phyloP scores from a whole-genome alignment of 2,329 filamentous ascomycete species.

The Paecilomyces sp. region DNA sequence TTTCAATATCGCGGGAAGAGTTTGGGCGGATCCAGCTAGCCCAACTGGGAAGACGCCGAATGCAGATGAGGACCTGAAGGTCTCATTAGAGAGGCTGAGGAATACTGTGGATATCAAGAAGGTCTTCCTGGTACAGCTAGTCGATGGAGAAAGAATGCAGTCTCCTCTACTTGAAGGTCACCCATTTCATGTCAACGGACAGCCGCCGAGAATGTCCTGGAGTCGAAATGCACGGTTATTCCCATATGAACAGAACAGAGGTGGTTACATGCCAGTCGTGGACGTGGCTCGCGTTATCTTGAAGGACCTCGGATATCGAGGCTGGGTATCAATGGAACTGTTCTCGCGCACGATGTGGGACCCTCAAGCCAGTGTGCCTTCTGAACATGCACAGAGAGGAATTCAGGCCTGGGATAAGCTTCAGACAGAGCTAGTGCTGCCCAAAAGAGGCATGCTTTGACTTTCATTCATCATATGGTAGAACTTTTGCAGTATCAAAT shows the following conservation, averaged over 20 bases:
- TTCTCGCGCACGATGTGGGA: conserved; percentile 56
- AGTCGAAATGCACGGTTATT: conserved; percentile 64
- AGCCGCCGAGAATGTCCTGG: conserved; percentile 66
- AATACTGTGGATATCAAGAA: conserved; percentile 52
- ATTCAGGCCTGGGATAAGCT: conserved; percentile 44
- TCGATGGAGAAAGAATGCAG: conserved; percentile 59
- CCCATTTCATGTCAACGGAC: conserved; percentile 48
- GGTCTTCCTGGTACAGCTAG: conserved; percentile 68
- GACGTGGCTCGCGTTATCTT: conserved; percentile 57
- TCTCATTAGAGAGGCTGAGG: conserved; percentile 50
- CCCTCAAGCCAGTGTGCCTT: conserved; percentile 43
- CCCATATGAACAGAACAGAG: conserved; percentile 51
- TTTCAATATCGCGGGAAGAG: conserved; percentile 65
- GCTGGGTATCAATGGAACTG: conserved; percentile 64
- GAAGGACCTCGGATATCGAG: conserved; percentile 51
- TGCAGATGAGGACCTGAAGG: conserved; percentile 47
- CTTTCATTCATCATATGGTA: background rate
- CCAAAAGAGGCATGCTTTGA: background rate
- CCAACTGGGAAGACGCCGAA: conserved; percentile 43
- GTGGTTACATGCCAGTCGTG: conserved; percentile 61
- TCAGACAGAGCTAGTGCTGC: conserved; percentile 4
- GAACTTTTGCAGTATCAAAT: background rate
- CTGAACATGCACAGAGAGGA: conserved; percentile 46
- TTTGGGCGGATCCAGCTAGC: conserved; percentile 60
- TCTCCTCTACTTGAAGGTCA: conserved; percentile 51